Evolutionary conservation across 495 filamentous ascomycete genomes (phyloP), one percentile per base, ranked within the genome.

Genomic region (Aspergillus kassunensis): DNA sequence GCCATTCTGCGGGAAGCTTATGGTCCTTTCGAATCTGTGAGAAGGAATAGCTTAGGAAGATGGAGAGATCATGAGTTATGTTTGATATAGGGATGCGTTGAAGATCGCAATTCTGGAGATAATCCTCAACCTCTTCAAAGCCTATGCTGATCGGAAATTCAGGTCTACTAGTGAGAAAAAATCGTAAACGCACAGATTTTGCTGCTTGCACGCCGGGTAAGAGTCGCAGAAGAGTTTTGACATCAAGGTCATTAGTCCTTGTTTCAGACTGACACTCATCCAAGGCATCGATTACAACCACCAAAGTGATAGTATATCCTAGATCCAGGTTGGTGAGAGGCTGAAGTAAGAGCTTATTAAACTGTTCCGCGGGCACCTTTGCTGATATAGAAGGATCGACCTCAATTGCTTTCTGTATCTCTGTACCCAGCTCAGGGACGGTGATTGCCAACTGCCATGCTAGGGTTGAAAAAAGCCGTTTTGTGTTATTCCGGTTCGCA

Each of bases 201-300:
- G 50, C 8, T 8, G 35, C 12, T 16, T 51, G 30, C 2, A 58
- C 10, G 30, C 44, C 34, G 2, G 54, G 25, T 5, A 76, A 49
- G 0, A 77, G 56, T 1, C 46, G 43, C 18, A 80, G 31, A 20
- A 53, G 10, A 16, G 40, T 9, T 16, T 20, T 62, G 19, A 79
- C 63, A 6, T 74, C 64, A 6, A 65, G 31, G 2, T 75, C 70
- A 1, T 54, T 15, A 21, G 4, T 9, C 1, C 31, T 27, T 31
- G 24, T 8, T 6, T 44, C 42, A 19, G 24, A 31, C 0, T 67
- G 69, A 49, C 76, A 80, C 47, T 78, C 74, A 52, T 77, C 77
- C 11, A 80, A 60, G 30, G 77, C 77, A 59, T 79, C 75, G 21
- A 80, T 56, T 2, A 78, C 66, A 24, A 74, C 54, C 0, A 68